These are phyloP conservation scores for Barnettozyma pratensis DNA, from an alignment of 805 yeast species.

Conservation along the genomic window DNA sequence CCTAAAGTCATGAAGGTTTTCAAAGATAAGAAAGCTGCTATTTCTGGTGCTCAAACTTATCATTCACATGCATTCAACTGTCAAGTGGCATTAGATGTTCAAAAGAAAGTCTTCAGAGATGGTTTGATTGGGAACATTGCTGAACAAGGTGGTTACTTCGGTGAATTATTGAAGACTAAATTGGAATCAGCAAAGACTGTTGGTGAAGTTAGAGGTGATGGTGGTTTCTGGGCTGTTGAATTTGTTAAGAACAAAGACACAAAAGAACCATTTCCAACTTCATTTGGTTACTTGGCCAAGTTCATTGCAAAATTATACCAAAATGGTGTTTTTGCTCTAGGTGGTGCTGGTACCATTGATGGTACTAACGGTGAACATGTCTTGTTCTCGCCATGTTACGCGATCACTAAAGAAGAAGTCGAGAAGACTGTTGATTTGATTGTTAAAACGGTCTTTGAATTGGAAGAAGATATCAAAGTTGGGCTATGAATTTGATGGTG, in stretches of 20 bases:
- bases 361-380: slow-evolving; percentile 40
- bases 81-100: slow-evolving; percentile 42
- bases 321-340: slow-evolving; percentile 39
- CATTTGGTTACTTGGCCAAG: slow-evolving; percentile 25
- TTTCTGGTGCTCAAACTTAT: slow-evolving; percentile 45
- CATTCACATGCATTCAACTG: slow-evolving; percentile 44
- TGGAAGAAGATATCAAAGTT: slow-evolving; percentile 14
- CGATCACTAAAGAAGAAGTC: slow-evolving; percentile 32
- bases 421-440: slow-evolving; percentile 30
- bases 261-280: slow-evolving; percentile 38
- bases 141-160: slow-evolving; percentile 39
- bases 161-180: slow-evolving; percentile 28
- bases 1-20: slow-evolving; percentile 33
- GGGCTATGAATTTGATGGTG: neutral
- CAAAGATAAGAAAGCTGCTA: slow-evolving; percentile 21
- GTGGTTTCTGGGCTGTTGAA: slow-evolving; percentile 52
- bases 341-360: slow-evolving; percentile 35
- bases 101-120: slow-evolving; percentile 33
- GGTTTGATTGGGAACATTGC: slow-evolving; percentile 36
- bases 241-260: slow-evolving; percentile 42
- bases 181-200: slow-evolving; percentile 30
- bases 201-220: slow-evolving; percentile 51
- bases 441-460: slow-evolving; percentile 17
- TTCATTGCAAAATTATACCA: slow-evolving; percentile 31
- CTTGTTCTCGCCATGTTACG: slow-evolving; percentile 41